Base-by-base conservation (phyloP, 2,329 filamentous ascomycete genomes). In the Amauroascus verrucosus region DNA sequence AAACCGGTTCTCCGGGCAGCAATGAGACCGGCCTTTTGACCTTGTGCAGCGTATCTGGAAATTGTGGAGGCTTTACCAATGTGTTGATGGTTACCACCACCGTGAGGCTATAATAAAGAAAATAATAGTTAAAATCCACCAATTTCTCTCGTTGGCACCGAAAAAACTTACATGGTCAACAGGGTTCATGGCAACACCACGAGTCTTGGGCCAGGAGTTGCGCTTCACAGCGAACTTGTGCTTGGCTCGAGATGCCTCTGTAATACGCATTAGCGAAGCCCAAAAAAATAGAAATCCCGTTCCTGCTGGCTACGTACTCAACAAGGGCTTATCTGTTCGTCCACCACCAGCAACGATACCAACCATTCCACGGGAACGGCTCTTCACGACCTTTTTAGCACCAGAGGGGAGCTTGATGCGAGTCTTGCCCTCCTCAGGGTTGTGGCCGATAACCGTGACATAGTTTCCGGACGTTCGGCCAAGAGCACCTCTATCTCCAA, bases 161-260 rank as follows among this genome's bases (percentile, higher is more conserved):
- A 53, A 28, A 30, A 48, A 60, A 63, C 77, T 72, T 78, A 79
- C 76, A 84, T 98, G 93, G 80, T 98, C 93, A 71, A 98, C 93
- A 70, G 93, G 93, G 82, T 98, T 98, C 93, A 98, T 98, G 78
- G 93, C 93, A 85, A 98, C 93, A 96, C 93, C 93, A 93, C 93
- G 91, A 83, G 93, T 98, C 88, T 95, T 96, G 79, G 93, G 93
- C 93, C 93, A 98, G 73, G 84, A 91, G 88, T 98, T 97, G 75
- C 93, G 89, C 89, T 98, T 98, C 80, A 96, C 94, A 67, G 90
- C 89, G 80, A 95, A 98, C 87, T 98, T 98, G 76, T 97, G 91
- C 88, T 97, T 98, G 72, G 93, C 93, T 74, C 93, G 88, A 71
- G 91, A 97, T 70, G 93, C 93, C 91, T 98, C 84, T 87, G 80